These are phyloP conservation scores for Torulaspora maleeae DNA, from an alignment of 805 yeast genomes.

Conservation along the genomic window DNA sequence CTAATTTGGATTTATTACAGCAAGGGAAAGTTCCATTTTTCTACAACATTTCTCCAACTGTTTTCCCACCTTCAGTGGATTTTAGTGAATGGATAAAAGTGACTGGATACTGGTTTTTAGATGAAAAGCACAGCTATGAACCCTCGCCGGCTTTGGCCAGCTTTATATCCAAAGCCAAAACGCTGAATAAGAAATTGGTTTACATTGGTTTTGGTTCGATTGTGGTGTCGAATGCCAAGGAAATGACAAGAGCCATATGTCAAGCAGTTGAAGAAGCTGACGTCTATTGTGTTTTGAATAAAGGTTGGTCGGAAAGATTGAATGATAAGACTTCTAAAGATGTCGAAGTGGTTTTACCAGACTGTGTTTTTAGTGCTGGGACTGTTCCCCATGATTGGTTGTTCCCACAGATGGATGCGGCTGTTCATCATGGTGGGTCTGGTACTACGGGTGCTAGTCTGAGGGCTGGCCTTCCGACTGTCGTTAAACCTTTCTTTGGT, in stretches of 20 bases:
- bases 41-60: conserved; percentile 82
- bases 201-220: conserved; percentile 96
- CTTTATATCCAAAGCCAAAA: conserved; percentile 60
- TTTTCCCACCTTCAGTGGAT: conserved; percentile 89
- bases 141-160: conserved; percentile 56
- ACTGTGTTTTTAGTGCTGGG: conserved; percentile 63
- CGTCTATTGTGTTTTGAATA: conserved; percentile 80
- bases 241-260: conserved; percentile 69
- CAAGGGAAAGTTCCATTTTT: conserved; percentile 81
- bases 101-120: conserved; percentile 92
- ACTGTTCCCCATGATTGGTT: conserved; percentile 91
- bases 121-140: conserved; percentile 52
- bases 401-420: conserved; percentile 83
- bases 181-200: conserved; percentile 63
- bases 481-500: conserved; percentile 92
- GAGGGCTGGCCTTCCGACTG: conserved; percentile 80
- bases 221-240: conserved; percentile 78
- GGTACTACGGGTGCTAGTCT: conserved; percentile 94
- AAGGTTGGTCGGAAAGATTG: conserved; percentile 89
- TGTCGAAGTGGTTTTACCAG: conserved; percentile 51
- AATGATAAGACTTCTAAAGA: conserved; percentile 36
- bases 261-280: conserved; percentile 77
- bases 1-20: conserved; percentile 64
- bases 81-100: conserved; percentile 94
- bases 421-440: conserved; percentile 96